Percentiles rank a stretch among this genome's conserved stretches.
Conservation (phyloP, 2,329 filamentous ascomycete species). For the Sarocladium strictum region DNA sequence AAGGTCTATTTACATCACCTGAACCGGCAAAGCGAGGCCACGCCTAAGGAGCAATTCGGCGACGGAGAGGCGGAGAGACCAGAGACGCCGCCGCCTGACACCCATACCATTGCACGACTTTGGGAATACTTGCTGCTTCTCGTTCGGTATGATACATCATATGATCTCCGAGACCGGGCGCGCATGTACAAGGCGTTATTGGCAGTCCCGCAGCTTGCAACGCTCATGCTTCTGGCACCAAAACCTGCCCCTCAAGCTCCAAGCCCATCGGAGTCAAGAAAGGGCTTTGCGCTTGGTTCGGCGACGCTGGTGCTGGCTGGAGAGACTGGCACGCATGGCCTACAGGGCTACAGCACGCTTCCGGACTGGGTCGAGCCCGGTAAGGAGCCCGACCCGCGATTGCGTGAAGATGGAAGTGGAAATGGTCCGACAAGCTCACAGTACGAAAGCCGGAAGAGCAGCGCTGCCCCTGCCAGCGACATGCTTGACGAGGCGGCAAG, state of each 20-base stretch:
- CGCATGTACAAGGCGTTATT: conserved; percentile 84
- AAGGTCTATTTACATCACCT: conserved; percentile 93
- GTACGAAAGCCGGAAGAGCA: conserved; percentile 24
- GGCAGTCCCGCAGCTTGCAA: conserved; percentile 77
- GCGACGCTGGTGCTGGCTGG: conserved; percentile 79
- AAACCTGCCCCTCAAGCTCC: conserved; percentile 90
- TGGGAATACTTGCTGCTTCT: conserved; percentile 84
- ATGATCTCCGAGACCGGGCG: conserved; percentile 87
- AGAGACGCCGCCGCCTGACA: conserved; percentile 16
- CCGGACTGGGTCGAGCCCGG: conserved; percentile 82
- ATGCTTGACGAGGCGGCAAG: conserved; percentile 53
- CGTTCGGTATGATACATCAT: conserved; percentile 88
- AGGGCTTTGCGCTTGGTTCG: conserved; percentile 73
- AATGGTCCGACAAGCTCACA: conserved; percentile 17
- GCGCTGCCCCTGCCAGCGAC: conserved; percentile 51
- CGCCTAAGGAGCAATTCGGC: conserved; percentile 27
- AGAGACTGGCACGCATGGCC: conserved; percentile 64
- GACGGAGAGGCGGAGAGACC: conserved; percentile 16
- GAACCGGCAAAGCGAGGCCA: conserved; percentile 50
- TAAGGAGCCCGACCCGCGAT: conserved; percentile 67
- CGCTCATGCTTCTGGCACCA: conserved; percentile 82
- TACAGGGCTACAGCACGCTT: conserved; percentile 72
- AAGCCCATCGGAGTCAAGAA: conserved; percentile 79
- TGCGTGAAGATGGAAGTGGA: conserved; percentile 52
- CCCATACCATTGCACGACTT: conserved; percentile 66